Percentiles rank a stretch among this genome's conserved stretches.
Evolutionary conservation across 2,329 filamentous ascomycete genomes (phyloP).

Genomic region (Aspergillus jensenii): DNA sequence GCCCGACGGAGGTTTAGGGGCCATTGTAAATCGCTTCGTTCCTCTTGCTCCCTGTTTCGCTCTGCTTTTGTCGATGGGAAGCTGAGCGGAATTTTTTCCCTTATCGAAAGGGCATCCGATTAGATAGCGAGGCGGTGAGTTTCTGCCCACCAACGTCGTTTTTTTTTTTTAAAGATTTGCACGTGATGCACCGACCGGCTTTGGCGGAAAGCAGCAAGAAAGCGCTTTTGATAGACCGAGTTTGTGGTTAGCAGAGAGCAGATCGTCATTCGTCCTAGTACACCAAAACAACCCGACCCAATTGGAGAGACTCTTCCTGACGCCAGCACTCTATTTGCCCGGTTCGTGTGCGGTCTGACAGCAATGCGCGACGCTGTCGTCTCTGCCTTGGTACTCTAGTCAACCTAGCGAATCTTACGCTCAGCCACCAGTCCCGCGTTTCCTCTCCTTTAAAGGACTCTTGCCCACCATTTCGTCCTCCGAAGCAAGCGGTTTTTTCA

Average conservation of each 20-base stretch:
- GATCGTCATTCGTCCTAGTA: not conserved
- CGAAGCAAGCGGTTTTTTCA: conserved; percentile 16
- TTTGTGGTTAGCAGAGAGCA: conserved; percentile 6
- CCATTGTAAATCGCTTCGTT: conserved; percentile 21
- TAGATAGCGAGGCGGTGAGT: conserved; percentile 33
- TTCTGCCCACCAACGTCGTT: conserved; percentile 13
- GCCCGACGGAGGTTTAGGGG: conserved; percentile 45
- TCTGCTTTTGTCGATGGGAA: not conserved
- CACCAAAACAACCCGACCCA: not conserved
- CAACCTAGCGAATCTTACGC: conserved; percentile 7
- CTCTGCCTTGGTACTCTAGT: conserved; percentile 12
- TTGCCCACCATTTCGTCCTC: conserved; percentile 39
- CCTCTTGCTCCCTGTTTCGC: not conserved
- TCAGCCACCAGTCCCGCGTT: not conserved
- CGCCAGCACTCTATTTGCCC: conserved; percentile 1
- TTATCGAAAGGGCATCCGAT: conserved; percentile 22
- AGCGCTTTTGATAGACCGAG: not conserved
- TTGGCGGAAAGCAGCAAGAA: conserved; percentile 11
- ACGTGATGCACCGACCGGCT: conserved; percentile 16
- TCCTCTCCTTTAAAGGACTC: conserved; percentile 11
- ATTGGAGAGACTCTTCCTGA: not conserved
- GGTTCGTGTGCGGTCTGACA: conserved; percentile 6
- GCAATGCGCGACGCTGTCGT: conserved; percentile 18
- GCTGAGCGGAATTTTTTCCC: conserved; percentile 1
- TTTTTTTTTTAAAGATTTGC: conserved; percentile 1